phyloP scores from a whole-genome alignment of 352 stramenopile genomes.

The Pythium phragmitis region DNA sequence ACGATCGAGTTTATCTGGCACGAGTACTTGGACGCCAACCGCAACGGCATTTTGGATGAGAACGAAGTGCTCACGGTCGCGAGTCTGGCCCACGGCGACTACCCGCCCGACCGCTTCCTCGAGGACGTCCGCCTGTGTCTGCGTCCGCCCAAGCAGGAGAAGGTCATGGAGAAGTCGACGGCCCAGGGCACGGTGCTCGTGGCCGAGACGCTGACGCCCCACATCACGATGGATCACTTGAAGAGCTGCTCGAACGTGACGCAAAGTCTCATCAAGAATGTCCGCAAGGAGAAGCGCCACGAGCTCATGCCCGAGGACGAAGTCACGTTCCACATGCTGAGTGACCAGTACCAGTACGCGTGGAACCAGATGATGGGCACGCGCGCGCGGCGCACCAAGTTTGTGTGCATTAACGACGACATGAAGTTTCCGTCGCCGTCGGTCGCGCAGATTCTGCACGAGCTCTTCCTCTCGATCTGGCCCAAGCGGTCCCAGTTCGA shows the following conservation, averaged over 20 bases:
- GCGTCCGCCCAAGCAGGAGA: conserved; percentile 67
- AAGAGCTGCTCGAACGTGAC: conserved; percentile 46
- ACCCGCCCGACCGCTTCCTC: conserved; percentile 67
- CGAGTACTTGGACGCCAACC: conserved; percentile 90
- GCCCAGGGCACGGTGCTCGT: conserved; percentile 59
- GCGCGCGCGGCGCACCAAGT: conserved; percentile 90
- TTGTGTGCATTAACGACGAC: conserved; percentile 97
- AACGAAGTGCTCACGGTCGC: conserved; percentile 91
- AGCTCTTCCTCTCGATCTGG: conserved; percentile 93
- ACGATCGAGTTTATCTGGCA: conserved; percentile 80
- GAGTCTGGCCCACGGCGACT: conserved; percentile 73
- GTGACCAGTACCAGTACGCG: conserved; percentile 89
- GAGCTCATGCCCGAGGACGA: conserved; percentile 80
- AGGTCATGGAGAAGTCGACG: conserved; percentile 62
- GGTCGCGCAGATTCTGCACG: conserved; percentile 85
- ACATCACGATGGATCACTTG: conserved; percentile 69
- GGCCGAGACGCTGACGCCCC: conserved; percentile 68
- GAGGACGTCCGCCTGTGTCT: conserved; percentile 66
- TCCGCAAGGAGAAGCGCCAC: conserved; percentile 57
- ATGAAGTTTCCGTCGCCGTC: conserved; percentile 87
- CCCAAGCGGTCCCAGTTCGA: conserved; percentile 92
- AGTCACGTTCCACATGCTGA: conserved; percentile 96
- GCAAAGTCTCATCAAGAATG: conserved; percentile 57
- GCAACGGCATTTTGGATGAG: conserved; percentile 86
- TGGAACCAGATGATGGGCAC: conserved; percentile 92